Evolutionary conservation across 768 basidiomycete genomes (phyloP), one percentile per base, ranked within the genome.

Genomic region (Strobilomyces echinocephalus): DNA sequence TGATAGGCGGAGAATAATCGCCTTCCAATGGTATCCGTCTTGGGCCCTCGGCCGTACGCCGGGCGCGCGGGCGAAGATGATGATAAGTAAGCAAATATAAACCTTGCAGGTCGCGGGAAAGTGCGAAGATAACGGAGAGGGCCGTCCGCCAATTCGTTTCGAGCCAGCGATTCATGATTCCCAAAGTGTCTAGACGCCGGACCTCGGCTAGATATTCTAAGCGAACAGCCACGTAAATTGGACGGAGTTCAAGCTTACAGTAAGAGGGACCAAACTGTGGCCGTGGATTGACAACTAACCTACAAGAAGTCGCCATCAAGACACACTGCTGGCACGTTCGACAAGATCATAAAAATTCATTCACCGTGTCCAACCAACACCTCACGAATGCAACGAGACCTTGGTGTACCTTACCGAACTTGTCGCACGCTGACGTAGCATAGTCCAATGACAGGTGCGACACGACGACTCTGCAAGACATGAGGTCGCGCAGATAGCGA

Each of bases 401-500:
- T 35, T 35, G 11, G 14, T 12, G 34, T 35, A 14, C 15, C 48
- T 42, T 55, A 30, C 54, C 53, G 5, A 57, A 55, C 20, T 46
- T 49, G 20, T 54, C 53, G 18, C 46, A 57, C 12, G 56, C 43
- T 15, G 8, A 30, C 15, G 53, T 9, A 5, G 48, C 56, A 12
- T 50, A 36, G 9, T 54, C 43, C 48, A 54, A 45, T 11, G 46
- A 39, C 28, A 43, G 26, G 45, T 53, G 51, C 8, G 51, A 56
- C 9, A 56, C 51, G 14, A 48, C 46, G 24, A 53, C 31, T 30
- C 49, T 49, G 11, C 47, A 31, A 12, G 34, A 20, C 47, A 55
- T 49, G 31, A 56, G 49, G 48, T 56, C 44, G 36, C 14, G 43
- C 20, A 50, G 56, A 38, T 55, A 50, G 28, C 44, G 48, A 38